These are phyloP conservation scores for Citrus trifoliata DNA, from an alignment of 345 rosid species.

Conservation along the genomic window DNA sequence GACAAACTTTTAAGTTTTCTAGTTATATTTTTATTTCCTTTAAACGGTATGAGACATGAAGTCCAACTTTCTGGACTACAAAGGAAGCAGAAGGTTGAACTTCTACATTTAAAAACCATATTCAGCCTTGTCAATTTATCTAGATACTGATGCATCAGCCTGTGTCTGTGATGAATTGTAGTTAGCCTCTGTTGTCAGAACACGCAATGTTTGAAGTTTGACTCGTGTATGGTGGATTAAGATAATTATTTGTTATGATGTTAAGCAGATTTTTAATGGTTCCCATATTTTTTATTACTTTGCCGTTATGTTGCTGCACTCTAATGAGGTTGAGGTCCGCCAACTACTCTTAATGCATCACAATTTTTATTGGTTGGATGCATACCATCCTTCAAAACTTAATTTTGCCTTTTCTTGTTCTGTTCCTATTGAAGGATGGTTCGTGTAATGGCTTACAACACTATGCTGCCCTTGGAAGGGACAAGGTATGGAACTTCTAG, in stretches of 20 bases:
- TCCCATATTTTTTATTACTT: background rate
- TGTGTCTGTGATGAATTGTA: background rate
- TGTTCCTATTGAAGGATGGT: slow-evolving; percentile 71
- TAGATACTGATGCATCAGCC: background rate
- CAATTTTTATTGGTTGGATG: slow-evolving; percentile 3
- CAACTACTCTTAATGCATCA: background rate
- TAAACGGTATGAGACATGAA: background rate
- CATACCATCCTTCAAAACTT: background rate
- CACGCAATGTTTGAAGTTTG: background rate
- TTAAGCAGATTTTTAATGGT: background rate
- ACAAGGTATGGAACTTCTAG: slow-evolving; percentile 55
- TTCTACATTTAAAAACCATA: background rate
- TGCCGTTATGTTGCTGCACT: background rate
- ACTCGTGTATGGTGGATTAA: background rate
- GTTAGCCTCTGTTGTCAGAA: background rate
- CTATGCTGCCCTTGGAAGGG: slow-evolving; percentile 99
- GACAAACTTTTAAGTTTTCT: background rate
- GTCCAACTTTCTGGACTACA: background rate
- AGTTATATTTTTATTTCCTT: background rate
- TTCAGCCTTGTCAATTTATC: background rate
- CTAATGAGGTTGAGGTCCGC: background rate
- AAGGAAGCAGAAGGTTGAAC: background rate
- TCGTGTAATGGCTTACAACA: slow-evolving; percentile 99
- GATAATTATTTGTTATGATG: background rate
- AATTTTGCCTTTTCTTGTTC: slow-evolving; percentile 14